Conservation (phyloP, 73 alveolate species). For the Durusdinium trenchii region DNA sequence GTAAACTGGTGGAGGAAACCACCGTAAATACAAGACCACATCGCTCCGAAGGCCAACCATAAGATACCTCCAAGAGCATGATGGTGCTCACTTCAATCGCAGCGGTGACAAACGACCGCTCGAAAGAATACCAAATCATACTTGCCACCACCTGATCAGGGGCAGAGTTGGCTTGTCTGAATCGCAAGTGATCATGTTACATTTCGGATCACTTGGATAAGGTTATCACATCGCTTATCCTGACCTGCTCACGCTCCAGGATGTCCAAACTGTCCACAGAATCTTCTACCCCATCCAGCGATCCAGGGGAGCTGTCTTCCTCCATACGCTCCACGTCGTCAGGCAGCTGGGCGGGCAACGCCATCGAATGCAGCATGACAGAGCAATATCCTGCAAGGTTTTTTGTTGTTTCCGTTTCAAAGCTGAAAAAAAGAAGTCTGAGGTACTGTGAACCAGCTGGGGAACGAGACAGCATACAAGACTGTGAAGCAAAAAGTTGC, state of each 20-base stretch:
- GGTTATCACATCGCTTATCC: neutral
- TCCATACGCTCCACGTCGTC: neutral
- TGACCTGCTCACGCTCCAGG: neutral
- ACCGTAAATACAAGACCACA: neutral
- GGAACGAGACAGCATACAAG: neutral
- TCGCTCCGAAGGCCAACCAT: conserved; percentile 33
- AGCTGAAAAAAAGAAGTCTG: too few species aligned
- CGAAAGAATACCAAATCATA: neutral
- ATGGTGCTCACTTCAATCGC: conserved; percentile 57
- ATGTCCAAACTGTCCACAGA: neutral
- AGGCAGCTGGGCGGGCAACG: neutral
- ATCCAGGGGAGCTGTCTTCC: neutral
- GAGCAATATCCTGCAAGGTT: too few species aligned
- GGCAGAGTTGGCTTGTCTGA: too few species aligned
- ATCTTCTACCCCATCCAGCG: neutral
- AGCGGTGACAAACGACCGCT: neutral
- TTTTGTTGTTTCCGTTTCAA: too few species aligned
- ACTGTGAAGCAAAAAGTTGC: neutral
- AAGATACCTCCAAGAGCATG: conserved; percentile 48
- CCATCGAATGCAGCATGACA: too few species aligned
- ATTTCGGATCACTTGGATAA: neutral
- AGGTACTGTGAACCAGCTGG: too few species aligned
- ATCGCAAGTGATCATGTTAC: neutral
- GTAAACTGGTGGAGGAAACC: neutral
- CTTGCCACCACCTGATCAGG: neutral